A percentile compares a stretch with the other conserved stretches of the same genome.
Evolutionary conservation across 495 filamentous ascomycete species (phyloP).

Genomic region (Daldinia bambusicola): DNA sequence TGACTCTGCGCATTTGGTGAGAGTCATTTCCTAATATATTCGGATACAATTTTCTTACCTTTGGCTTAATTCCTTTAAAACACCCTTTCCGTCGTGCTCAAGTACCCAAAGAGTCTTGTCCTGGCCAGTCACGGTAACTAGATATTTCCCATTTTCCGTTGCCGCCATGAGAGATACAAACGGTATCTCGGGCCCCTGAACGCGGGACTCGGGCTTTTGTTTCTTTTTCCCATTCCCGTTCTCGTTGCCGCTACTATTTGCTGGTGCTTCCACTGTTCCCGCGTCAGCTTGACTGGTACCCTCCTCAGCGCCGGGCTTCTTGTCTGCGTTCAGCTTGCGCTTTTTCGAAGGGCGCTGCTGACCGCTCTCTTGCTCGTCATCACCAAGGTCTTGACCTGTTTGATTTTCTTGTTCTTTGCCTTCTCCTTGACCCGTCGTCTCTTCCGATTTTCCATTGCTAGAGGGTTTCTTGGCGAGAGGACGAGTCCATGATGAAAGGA

Average conservation of each 20-base stretch:
- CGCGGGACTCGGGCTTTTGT: constrained; percentile 24
- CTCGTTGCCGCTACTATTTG: constrained; percentile 10
- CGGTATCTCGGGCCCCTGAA: constrained; percentile 49
- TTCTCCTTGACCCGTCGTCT: not conserved
- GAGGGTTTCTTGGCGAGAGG: constrained; percentile 42
- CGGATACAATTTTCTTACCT: constrained; percentile 63
- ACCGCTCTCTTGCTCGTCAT: constrained; percentile 36
- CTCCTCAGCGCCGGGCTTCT: constrained; percentile 26
- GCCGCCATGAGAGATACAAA: constrained; percentile 67
- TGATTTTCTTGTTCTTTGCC: not conserved
- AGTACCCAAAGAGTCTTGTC: constrained; percentile 93
- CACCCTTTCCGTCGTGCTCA: constrained; percentile 66
- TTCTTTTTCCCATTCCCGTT: constrained; percentile 33
- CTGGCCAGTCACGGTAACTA: constrained; percentile 82
- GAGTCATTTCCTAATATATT: not conserved
- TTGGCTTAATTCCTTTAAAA: constrained; percentile 73
- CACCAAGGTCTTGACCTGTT: constrained; percentile 39
- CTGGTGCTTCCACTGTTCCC: constrained; percentile 11
- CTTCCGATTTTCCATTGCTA: constrained; percentile 31
- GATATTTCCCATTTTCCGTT: constrained; percentile 68
- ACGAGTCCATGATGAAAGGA: constrained; percentile 63
- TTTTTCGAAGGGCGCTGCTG: constrained; percentile 44
- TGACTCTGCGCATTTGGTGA: constrained; percentile 63
- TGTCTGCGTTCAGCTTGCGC: constrained; percentile 45
- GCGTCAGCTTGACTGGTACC: constrained; percentile 21